Evolutionary conservation across 2,329 filamentous ascomycete genomes (phyloP), one percentile per base, ranked within the genome.

Genomic region (Helotiales sp.): DNA sequence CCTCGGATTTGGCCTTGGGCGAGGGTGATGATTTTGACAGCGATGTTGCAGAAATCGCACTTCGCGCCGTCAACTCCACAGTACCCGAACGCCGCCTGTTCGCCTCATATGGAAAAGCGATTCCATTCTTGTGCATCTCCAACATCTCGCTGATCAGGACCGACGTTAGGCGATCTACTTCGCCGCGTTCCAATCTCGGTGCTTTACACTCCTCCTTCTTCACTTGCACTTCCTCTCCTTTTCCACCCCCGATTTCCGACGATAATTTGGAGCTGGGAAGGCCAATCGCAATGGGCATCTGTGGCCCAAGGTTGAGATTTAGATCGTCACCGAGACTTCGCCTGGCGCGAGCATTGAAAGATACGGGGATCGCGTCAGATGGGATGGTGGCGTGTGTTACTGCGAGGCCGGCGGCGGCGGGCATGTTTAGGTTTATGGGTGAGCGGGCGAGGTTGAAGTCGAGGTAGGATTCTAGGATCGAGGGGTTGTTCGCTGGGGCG

Each of bases 381-480:
- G 28, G 28, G n/a, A 34, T 22, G 17, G 17, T 13, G 6, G 47
- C 11, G 15, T 26, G 47, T 8, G 47, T 26, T 43, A 50, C 47
- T 15, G 22, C 47, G 13, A 50, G 4, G 22, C 47, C 47, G n/a
- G n/a, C n/a, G n/a, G n/a, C n/a, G n/a, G n/a, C n/a, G n/a, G n/a
- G n/a, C n/a, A n/a, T n/a, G n/a, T n/a, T n/a, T n/a, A n/a, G n/a
- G n/a, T n/a, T n/a, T n/a, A n/a, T n/a, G n/a, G n/a, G n/a, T 2
- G 47, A 28, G 47, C 26, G 22, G 47, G 26, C 47, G 2, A 10
- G 20, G 32, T 57, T 57, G 54, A 57, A 57, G 13, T 57, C 54
- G 20, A 57, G 54, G 54, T 57, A 57, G 32, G 54, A 20, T 26
- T 57, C 54, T 24, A 57, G 32, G 54, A 34, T 5, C 8, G n/a